Evolutionary conservation across 2,329 filamentous ascomycete genomes (phyloP), one percentile per base, ranked within the genome.

Genomic region (Nannizziopsis barbatae): DNA sequence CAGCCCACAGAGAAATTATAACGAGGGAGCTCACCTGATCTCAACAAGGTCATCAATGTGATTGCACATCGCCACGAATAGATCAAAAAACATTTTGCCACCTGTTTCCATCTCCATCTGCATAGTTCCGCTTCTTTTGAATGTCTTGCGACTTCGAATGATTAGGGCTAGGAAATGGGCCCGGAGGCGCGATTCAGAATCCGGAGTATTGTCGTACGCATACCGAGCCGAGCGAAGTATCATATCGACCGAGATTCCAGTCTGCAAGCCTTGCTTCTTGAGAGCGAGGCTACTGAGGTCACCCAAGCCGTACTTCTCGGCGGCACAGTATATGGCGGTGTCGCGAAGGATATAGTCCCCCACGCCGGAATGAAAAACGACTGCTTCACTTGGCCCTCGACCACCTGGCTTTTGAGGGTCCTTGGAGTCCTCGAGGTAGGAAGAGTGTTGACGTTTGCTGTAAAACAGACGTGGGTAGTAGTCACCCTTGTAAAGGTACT

Each of bases 121-220:
- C 88, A 95, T 94, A 70, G 89, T 95, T 71, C 89, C 89, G 74
- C 88, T 95, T 71, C 85, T 82, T 83, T 95, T 95, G 71, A 96
- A 95, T 63, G 87, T 95, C 75, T 88, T 88, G 69, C 90, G 86
- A 77, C 86, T 90, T 74, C 89, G 84, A 75, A 95, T 95, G 71
- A 95, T 94, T 70, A 95, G 80, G 66, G 89, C 87, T 68, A 96
- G 82, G 76, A 95, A 95, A 75, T 95, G 88, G 75, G 89, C 89
- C 73, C 89, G 88, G 69, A 96, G 81, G 62, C 83, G 80, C 64
- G 84, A 90, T 74, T 96, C 89, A 61, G 81, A 84, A 73, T 95
- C 86, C 58, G 89, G 88, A 62, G 90, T 95, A 75, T 95, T 82
- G 65, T 86, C 85, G 72, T 96, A 95, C 65, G 89, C 88, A 75